Conservation (phyloP, 176 grass and related monocot genomes). For the sorghum (Sorghum bicolor) region DNA sequence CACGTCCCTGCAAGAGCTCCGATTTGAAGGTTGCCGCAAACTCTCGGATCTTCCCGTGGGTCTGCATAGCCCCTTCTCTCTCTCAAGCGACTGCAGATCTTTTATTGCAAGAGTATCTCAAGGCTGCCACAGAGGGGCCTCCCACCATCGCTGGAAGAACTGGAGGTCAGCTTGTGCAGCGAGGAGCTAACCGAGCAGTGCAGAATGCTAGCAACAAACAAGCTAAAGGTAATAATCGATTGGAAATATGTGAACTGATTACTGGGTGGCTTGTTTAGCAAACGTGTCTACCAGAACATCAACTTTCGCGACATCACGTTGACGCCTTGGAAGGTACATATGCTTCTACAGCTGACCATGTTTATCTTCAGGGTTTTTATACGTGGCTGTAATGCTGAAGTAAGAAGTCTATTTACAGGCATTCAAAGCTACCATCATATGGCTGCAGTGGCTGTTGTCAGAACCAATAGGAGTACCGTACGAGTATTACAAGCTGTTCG, state of each 20-base stretch:
- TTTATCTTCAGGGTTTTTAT: neutral
- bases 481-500: too few relatives aligned
- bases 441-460: neutral
- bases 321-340: neutral
- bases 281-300: neutral
- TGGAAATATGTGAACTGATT: neutral
- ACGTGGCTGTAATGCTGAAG: neutral
- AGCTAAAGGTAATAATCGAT: neutral
- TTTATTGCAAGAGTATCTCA: accelerated
- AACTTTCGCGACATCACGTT: too few relatives aligned
- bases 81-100: neutral
- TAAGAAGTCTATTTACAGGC: neutral
- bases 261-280: too few relatives aligned
- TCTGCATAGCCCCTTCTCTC: constrained; percentile 7
- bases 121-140: neutral
- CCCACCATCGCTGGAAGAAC: neutral
- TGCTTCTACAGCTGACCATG: neutral
- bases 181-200: neutral
- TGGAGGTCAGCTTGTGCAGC: accelerated
- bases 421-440: neutral
- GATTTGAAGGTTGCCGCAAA: accelerated
- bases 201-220: neutral
- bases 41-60: neutral
- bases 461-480: too few relatives aligned
- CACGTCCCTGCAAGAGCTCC: constrained; percentile 5